These are phyloP conservation scores for Melaleuca alternifolia DNA, from an alignment of 345 rosid species.

Conservation along the genomic window DNA sequence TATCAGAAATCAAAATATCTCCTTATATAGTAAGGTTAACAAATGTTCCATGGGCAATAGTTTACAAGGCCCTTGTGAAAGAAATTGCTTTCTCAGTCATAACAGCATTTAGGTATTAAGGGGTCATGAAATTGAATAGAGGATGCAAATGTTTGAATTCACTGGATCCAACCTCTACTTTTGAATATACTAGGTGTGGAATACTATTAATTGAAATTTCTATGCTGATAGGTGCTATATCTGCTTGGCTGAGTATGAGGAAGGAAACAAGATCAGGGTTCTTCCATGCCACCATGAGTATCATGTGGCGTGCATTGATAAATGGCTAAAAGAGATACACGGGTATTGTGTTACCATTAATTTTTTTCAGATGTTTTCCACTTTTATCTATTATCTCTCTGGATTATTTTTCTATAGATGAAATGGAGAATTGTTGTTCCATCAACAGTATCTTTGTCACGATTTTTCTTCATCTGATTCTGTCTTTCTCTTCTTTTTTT, in stretches of 20 bases:
- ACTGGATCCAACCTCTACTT: not conserved
- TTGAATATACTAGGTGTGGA: not conserved
- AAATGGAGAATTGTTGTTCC: not conserved
- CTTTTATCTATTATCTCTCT: not conserved
- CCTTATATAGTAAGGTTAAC: not conserved
- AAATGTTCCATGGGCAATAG: not conserved
- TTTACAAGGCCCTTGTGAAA: not conserved
- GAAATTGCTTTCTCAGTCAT: not conserved
- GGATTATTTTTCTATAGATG: not conserved
- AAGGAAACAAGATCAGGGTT: constrained; percentile 57
- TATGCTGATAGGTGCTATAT: constrained; percentile 48
- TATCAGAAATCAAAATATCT: not conserved
- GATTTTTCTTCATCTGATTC: not conserved
- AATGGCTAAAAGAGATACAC: constrained; percentile 84
- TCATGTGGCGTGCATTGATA: constrained; percentile 68
- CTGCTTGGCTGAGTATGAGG: constrained; percentile 61
- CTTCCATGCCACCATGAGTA: constrained; percentile 81
- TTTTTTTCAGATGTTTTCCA: not conserved
- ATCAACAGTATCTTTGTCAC: not conserved
- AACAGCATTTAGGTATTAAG: not conserved
- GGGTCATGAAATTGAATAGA: not conserved
- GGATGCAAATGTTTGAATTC: not conserved
- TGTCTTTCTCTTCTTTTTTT: not conserved
- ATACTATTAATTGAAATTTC: not conserved
- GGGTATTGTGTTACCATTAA: constrained; percentile 38